A percentile compares a stretch with the other conserved stretches of the same genome.
Conservation (phyloP, 441 rosid species). For the Sinapis alba region DNA sequence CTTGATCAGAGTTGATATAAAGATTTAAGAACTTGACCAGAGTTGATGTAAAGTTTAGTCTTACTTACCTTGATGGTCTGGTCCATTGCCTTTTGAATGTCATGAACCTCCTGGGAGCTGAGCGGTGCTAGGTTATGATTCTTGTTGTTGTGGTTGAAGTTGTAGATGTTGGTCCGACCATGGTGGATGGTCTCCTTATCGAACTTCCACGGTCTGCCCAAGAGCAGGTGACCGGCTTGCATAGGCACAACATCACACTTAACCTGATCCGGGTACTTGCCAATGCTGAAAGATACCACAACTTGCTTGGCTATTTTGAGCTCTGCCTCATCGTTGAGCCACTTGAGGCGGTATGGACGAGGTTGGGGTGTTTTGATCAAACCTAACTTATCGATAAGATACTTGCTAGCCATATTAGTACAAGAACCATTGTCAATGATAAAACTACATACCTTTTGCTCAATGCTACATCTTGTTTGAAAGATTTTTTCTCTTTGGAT, state of each 20-base stretch:
- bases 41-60: not conserved
- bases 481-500: not conserved
- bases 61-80: no score
- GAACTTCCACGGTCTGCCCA: not conserved
- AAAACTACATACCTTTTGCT: not conserved
- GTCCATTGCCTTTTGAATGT: not conserved
- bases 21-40: not conserved
- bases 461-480: not conserved
- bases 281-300: not conserved
- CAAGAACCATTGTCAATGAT: not conserved
- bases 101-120: not conserved
- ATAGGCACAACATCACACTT: not conserved
- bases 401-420: not conserved
- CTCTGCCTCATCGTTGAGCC: not conserved
- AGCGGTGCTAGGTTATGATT: not conserved
- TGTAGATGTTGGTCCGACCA: not conserved
- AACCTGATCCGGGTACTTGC: not conserved
- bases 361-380: not conserved
- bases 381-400: not conserved
- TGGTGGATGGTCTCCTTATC: not conserved
- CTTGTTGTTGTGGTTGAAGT: not conserved
- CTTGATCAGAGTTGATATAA: not conserved
- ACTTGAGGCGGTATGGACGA: not conserved
- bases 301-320: not conserved
- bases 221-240: not conserved